Evolutionary conservation across 169 alveolate species (phyloP), one percentile per base, ranked within the genome.

Genomic region (Plasmodium ovale): DNA sequence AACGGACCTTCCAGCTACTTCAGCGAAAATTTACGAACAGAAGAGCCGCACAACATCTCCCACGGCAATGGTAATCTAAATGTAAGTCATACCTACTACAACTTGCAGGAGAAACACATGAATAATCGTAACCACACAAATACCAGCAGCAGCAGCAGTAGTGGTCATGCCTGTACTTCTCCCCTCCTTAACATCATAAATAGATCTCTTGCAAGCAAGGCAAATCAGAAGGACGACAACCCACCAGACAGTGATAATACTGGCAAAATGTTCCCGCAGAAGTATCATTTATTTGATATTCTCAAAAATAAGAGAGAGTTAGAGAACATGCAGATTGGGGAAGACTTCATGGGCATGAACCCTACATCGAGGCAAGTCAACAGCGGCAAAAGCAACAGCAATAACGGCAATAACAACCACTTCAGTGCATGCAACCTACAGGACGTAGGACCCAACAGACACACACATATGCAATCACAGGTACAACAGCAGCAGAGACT

Each of bases 111-210:
- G 2, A 47, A 1, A 0, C 6, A 47, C 0, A 3, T 2, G 1
- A 47, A 3, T 47, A n/a, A 42, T 42, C 14, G 7, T 10, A 10
- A 10, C 14, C 2, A 0, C 14, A 10, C 53, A 10, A 42, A 10
- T 42, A 47, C 12, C 16, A 25, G 69, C 21, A 58, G 35, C 69
- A 33, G 54, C 54, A 33, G 25, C 5, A 65, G 19, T 37, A 14
- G 27, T 39, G 31, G 6, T 9, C 16, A 54, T 14, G 44, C 21
- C 7, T 27, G 72, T 1, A 4, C 67, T 2, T 74, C 88, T 23
- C 88, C 88, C 53, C 60, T 74, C 7, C 25, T 74, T 5, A 74
- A 44, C 56, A 39, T 65, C 4, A 74, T 74, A 21, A 59, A 58
- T 33, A 74, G 35, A 47, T 59, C 77, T 0, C 62, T 44, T 25